These are phyloP conservation scores for Trichosanthes cucumerina DNA, from an alignment of 306 rosid genomes.

Conservation along the genomic window DNA sequence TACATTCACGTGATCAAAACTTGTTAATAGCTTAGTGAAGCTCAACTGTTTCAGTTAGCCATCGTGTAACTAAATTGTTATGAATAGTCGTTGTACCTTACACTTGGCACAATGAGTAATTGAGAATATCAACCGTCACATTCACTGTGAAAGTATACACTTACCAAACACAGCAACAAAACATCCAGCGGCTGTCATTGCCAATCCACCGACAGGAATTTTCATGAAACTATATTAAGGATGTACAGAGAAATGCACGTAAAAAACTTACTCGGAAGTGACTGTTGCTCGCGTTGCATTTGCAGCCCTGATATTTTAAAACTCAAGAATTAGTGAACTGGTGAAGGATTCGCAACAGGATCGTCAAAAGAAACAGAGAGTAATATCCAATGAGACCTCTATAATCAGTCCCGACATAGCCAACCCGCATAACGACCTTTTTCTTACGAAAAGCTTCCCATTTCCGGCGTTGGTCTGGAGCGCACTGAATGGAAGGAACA, in stretches of 20 bases:
- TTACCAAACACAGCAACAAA: not conserved
- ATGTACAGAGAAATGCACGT: not conserved
- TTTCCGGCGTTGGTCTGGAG: conserved; percentile 11
- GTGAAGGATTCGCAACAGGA: not conserved
- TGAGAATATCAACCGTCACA: not conserved
- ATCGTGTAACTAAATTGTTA: not conserved
- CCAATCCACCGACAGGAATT: not conserved
- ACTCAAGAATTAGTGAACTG: not conserved
- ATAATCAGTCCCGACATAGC: conserved; percentile 74
- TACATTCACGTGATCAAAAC: not conserved
- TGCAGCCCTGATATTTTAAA: conserved; percentile 53
- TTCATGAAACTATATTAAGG: not conserved
- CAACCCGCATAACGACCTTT: conserved; percentile 74
- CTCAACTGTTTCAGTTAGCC: not conserved
- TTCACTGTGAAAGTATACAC: not conserved
- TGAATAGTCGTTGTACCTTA: not conserved
- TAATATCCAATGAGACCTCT: conserved; percentile 34
- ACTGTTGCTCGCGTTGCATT: conserved; percentile 49
- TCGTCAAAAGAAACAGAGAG: not conserved
- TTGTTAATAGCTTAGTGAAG: not conserved
- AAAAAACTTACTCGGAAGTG: conserved; percentile 47
- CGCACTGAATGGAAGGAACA: not conserved
- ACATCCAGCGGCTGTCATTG: not conserved
- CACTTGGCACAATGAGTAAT: not conserved
- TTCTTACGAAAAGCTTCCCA: conserved; percentile 70